A percentile compares a stretch with the other conserved stretches of the same genome.
Evolutionary conservation across 164 flowering plant genomes (phyloP).

Genomic region (Aristolochia contorta): DNA sequence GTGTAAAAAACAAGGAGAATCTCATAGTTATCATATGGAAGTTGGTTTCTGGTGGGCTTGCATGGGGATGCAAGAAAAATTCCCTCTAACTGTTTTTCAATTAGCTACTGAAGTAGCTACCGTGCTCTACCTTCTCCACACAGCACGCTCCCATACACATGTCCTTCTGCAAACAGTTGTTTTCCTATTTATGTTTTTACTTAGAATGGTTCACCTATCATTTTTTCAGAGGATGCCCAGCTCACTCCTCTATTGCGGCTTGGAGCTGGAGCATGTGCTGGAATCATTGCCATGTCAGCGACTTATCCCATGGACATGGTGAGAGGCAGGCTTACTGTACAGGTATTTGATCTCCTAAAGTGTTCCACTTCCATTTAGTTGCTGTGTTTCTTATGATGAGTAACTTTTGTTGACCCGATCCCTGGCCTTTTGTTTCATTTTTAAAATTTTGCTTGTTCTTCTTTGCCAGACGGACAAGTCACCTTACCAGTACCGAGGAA

Average conservation of each 20-base stretch:
- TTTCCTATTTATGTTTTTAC: no score
- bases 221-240: slow-evolving; percentile 68
- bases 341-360: slow-evolving; percentile 39
- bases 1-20: no score
- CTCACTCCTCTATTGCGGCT: slow-evolving; percentile 89
- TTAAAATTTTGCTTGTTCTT: neutral
- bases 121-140: no score
- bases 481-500: slow-evolving; percentile 85
- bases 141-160: no score
- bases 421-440: neutral
- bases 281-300: slow-evolving; percentile 98
- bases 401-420: neutral
- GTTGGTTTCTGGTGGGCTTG: no score
- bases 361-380: neutral
- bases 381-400: neutral
- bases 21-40: no score
- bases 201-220: neutral
- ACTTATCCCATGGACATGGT: slow-evolving; percentile 99
- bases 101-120: no score
- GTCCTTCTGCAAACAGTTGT: no score
- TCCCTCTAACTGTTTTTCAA: no score
- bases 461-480: slow-evolving; percentile 64
- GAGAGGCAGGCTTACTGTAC: slow-evolving; percentile 93
- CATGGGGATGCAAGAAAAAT: no score
- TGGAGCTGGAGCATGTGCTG: slow-evolving; percentile 99